Evolutionary conservation across 352 stramenopile species (phyloP).

Genomic region (Thalassiosira livingstoniorum): DNA sequence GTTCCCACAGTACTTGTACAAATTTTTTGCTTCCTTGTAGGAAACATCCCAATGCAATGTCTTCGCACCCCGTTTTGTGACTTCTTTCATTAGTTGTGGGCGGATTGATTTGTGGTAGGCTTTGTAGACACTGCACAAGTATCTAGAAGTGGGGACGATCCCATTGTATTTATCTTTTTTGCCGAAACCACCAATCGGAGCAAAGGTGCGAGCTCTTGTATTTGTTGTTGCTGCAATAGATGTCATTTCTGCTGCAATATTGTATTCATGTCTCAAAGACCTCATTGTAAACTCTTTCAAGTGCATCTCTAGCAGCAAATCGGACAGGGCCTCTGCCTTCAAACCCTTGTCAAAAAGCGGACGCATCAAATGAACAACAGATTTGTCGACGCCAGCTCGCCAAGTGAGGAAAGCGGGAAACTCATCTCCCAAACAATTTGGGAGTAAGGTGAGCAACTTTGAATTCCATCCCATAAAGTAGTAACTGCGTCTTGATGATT

Average conservation of each 20-base stretch:
- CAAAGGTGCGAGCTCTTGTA: not conserved
- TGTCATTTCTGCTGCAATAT: not conserved
- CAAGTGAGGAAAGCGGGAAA: constrained; percentile 58
- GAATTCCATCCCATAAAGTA: constrained; percentile 59
- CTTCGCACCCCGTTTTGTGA: constrained; percentile 52
- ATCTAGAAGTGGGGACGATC: constrained; percentile 52
- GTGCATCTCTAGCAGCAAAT: constrained; percentile 55
- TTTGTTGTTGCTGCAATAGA: not conserved
- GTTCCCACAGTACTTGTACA: constrained; percentile 41
- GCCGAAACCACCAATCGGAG: constrained; percentile 30
- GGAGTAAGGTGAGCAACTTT: constrained; percentile 18
- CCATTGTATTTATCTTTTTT: constrained; percentile 54
- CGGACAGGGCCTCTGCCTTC: constrained; percentile 41
- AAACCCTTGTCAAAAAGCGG: constrained; percentile 46
- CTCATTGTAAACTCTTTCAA: not conserved
- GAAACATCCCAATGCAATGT: constrained; percentile 55
- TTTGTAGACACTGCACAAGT: constrained; percentile 47
- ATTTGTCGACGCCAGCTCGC: constrained; percentile 42
- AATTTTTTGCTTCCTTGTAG: constrained; percentile 60
- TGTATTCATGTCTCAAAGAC: not conserved
- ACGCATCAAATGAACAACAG: constrained; percentile 53
- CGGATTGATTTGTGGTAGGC: constrained; percentile 30
- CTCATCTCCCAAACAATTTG: constrained; percentile 25
- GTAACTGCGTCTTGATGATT: constrained; percentile 25
- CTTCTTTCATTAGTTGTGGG: constrained; percentile 41